A percentile compares a stretch with the other conserved stretches of the same genome.
phyloP scores from a whole-genome alignment of 2,329 filamentous ascomycete genomes.

The Neobulgaria alba region DNA sequence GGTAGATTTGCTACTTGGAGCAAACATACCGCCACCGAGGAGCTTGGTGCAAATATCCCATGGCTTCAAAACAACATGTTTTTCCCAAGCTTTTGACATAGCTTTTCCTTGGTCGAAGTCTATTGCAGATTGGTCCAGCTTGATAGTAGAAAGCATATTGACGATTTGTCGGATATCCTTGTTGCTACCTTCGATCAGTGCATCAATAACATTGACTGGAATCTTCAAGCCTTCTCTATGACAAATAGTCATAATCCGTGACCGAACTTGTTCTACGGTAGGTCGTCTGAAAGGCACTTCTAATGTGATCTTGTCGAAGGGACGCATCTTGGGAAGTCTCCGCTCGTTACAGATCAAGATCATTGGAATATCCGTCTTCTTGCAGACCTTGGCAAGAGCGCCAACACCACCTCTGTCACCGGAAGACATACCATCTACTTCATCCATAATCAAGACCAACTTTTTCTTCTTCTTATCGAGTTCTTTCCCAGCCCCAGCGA shows the following conservation, averaged over 20 bases:
- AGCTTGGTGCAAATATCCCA: conserved; percentile 98
- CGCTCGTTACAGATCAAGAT: conserved; percentile 98
- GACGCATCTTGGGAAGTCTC: conserved; percentile 91
- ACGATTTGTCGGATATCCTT: conserved; percentile 97
- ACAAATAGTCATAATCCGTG: conserved; percentile 89
- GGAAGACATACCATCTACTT: conserved; percentile 97
- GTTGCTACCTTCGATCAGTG: conserved; percentile 88
- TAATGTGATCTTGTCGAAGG: conserved; percentile 79
- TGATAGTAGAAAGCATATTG: conserved; percentile 95
- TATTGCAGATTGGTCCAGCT: conserved; percentile 74
- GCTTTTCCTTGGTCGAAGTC: conserved; percentile 78
- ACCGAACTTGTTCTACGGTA: conserved; percentile 83
- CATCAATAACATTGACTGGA: conserved; percentile 74
- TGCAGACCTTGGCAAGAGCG: conserved; percentile 87
- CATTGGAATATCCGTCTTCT: conserved; percentile 87
- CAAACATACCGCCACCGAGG: conserved; percentile 78
- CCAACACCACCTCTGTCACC: conserved; percentile 94
- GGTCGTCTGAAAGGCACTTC: conserved; percentile 85
- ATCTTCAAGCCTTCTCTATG: conserved; percentile 86
- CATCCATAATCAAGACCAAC: conserved; percentile 94
- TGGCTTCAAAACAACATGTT: conserved; percentile 90
- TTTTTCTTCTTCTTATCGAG: conserved; percentile 82
- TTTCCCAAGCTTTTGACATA: conserved; percentile 98
- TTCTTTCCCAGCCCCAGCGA: conserved; percentile 72
- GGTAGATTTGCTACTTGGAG: conserved; percentile 71